Evolutionary conservation across 306 rosid species (phyloP), one percentile per base, ranked within the genome.

Genomic region (Cucurbita maxima): DNA sequence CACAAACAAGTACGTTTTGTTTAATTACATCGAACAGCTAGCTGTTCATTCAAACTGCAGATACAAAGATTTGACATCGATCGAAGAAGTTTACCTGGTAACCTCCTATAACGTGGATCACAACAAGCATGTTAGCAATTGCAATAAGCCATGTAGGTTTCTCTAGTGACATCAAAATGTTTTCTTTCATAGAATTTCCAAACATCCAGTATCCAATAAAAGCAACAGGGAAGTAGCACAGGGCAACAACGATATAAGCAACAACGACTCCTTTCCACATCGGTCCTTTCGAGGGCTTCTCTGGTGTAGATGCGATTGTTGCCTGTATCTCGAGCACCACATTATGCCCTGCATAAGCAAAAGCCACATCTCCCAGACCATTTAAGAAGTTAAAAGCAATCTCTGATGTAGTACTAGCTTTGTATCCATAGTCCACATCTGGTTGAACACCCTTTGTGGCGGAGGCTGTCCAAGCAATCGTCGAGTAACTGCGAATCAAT

Each of bases 321-420:
- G 97, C 98, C 82, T 94, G 98, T 58, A 94, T 90, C 80, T 94
- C 98, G 5, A 90, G 79, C 25, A 94, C 98, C 43, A 94, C 98
- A 51, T 91, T 94, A 86, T 94, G 98, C 20, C 98, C 98, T 5
- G 97, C 98, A 82, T 90, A 90, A 38, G 98, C 96, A 80, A 89
- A 94, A 66, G 96, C 97, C 61, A 94, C 87, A 22, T 79, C 66
- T 3, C 98, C 98, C 64, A 94, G 80, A n/a, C 85, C 96, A 77
- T 19, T 83, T 0, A 94, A 84, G 87, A 94, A 90, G 76, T 81
- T 76, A 68, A 90, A 87, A 7, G 87, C 60, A 5, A 59, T 87
- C 57, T 91, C 98, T 25, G 86, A 1, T 16, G 88, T 55, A 22
- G 82, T 77, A 37, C 58, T 40, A 15, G 87, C 77, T 69, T 14